Conservation (phyloP, 768 basidiomycete genomes). For the Tylopilus balloui region DNA sequence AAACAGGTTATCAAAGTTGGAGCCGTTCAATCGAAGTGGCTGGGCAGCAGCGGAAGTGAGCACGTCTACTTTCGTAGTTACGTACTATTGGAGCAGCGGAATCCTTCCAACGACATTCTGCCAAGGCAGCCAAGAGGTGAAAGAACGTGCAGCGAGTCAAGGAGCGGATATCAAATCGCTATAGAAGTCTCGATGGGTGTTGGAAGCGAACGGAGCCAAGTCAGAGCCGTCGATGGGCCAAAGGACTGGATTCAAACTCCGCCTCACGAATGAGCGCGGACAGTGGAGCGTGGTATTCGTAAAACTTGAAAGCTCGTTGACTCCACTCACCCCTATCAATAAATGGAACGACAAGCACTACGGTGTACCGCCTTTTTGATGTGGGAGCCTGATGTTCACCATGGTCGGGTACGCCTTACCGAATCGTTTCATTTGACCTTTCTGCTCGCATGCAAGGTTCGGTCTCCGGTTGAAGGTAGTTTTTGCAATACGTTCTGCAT, state of each 20-base stretch:
- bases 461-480: conserved; percentile 71
- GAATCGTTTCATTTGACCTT: conserved; percentile 1
- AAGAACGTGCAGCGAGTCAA: background rate
- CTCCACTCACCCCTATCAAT: too few relatives aligned
- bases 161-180: background rate
- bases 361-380: background rate
- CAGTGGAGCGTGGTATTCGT: too few relatives aligned
- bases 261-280: background rate
- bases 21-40: background rate
- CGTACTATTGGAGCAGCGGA: conserved; percentile 2
- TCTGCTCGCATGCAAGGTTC: conserved; percentile 39
- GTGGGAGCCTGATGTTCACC: conserved; percentile 19
- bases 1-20: background rate
- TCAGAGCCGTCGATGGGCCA: too few relatives aligned
- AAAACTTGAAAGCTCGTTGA: too few relatives aligned
- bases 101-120: background rate
- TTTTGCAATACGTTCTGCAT: conserved; percentile 61
- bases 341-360: too few relatives aligned
- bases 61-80: background rate
- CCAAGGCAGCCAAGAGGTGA: background rate
- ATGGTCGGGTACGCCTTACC: conserved; percentile 48
- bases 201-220: background rate
- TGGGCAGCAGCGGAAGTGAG: too few relatives aligned
- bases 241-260: background rate
- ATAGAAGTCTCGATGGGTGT: background rate